These are phyloP conservation scores for Clarireedia homoeocarpa DNA, from an alignment of 2,329 filamentous ascomycete species.

Conservation along the genomic window DNA sequence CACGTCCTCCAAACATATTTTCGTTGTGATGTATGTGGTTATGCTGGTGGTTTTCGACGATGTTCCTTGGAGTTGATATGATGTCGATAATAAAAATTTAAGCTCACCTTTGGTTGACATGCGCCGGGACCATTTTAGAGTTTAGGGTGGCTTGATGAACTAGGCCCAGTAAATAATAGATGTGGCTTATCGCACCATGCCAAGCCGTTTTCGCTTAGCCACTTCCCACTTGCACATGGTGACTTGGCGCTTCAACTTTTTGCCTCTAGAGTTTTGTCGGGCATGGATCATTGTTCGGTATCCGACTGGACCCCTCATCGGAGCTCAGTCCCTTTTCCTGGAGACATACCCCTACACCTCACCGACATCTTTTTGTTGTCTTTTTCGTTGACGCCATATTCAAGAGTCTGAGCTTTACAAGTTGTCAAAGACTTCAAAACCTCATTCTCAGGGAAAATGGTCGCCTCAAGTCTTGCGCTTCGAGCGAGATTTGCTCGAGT, in stretches of 20 bases:
- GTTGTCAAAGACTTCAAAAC: not conserved
- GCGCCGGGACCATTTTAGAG: not conserved
- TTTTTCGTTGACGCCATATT: not conserved
- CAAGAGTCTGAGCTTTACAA: not conserved
- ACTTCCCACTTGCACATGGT: no score
- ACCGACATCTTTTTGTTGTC: not conserved
- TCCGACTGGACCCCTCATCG: not conserved
- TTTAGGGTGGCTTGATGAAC: not conserved
- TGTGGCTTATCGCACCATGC: not conserved
- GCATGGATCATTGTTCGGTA: no score
- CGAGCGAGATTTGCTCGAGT: slow-evolving; percentile 20
- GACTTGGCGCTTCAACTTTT: no score
- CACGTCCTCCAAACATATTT: slow-evolving; percentile 59
- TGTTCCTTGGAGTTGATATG: not conserved
- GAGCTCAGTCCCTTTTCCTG: not conserved
- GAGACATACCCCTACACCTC: not conserved
- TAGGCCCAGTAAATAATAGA: not conserved
- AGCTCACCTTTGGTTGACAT: not conserved
- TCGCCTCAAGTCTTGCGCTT: slow-evolving; percentile 19
- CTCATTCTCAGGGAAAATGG: slow-evolving; percentile 16
- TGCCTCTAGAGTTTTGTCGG: no score
- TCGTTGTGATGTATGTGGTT: slow-evolving; percentile 8
- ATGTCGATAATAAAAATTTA: not conserved
- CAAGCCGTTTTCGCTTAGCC: no score
- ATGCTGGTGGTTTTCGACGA: not conserved